phyloP scores from a whole-genome alignment of 768 basidiomycete genomes.

The Strobilomyces confusus region DNA sequence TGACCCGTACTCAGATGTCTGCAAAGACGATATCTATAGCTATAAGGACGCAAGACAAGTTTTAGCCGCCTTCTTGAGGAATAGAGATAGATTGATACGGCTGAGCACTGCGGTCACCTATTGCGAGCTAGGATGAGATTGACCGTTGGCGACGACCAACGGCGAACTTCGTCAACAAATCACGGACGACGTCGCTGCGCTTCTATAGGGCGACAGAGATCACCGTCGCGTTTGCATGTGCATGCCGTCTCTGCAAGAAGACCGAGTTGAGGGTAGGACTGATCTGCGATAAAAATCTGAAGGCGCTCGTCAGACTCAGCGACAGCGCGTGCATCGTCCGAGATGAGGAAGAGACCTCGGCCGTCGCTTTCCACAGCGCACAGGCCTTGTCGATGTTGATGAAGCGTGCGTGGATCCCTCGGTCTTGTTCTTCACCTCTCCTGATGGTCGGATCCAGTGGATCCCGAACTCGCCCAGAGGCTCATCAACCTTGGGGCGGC shows the following conservation, averaged over 20 bases:
- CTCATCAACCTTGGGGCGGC: constrained; percentile 18
- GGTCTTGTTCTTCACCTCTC: neutral
- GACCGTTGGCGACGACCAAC: constrained; percentile 7
- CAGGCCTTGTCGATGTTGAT: too few species aligned
- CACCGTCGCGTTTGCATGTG: constrained; percentile 25
- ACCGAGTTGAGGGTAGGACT: constrained; percentile 8
- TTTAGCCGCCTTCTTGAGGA: constrained; percentile 14
- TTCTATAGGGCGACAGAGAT: constrained; percentile 11
- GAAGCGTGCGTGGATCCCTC: too few species aligned
- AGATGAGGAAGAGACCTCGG: constrained; percentile 26
- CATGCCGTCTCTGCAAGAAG: constrained; percentile 26
- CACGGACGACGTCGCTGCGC: too few species aligned
- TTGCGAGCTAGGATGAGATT: too few species aligned
- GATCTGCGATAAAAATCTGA: constrained; percentile 17
- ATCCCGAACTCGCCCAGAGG: constrained; percentile 3
- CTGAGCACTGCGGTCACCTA: constrained; percentile 25
- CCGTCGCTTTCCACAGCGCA: too few species aligned
- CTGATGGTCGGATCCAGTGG: constrained; percentile 11
- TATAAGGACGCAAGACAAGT: neutral
- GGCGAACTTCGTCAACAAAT: constrained; percentile 1
- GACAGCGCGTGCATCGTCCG: constrained; percentile 9
- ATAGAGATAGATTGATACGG: constrained; percentile 16
- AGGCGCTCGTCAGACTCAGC: constrained; percentile 16
- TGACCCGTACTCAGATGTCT: constrained; percentile 7
- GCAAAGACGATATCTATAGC: constrained; percentile 7